These are phyloP conservation scores for Citrus sp. DNA, from an alignment of 345 rosid genomes.

Conservation along the genomic window DNA sequence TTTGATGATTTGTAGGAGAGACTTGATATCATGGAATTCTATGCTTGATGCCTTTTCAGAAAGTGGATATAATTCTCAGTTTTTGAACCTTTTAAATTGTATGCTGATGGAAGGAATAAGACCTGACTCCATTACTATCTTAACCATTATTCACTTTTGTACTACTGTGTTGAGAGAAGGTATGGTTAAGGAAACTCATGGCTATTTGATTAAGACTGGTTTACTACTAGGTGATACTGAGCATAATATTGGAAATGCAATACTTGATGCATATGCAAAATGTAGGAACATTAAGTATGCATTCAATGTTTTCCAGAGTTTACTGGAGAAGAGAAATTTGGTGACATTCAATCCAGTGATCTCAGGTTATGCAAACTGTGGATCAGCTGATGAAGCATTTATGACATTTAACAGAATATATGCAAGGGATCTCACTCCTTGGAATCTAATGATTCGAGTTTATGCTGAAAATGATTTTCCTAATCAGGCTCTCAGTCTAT, in stretches of 20 bases:
- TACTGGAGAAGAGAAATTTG: conserved; percentile 45
- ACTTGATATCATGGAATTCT: conserved; percentile 66
- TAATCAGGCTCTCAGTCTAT: conserved; percentile 49
- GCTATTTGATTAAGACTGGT: conserved; percentile 56
- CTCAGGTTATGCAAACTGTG: conserved; percentile 49
- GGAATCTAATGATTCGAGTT: conserved; percentile 79
- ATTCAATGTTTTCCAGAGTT: conserved; percentile 47
- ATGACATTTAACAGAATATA: conserved; percentile 43
- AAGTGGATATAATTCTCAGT: conserved; percentile 29
- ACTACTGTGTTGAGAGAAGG: conserved; percentile 21
- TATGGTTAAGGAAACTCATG: conserved; percentile 68
- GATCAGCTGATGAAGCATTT: conserved; percentile 49
- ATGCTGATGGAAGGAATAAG: conserved; percentile 47
- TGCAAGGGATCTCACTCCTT: conserved; percentile 58
- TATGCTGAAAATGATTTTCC: conserved; percentile 53
- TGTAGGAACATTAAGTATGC: conserved; percentile 58
- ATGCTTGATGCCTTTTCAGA: conserved; percentile 51
- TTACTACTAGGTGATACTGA: conserved; percentile 35
- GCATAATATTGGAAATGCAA: conserved; percentile 50
- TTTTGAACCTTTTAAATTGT: conserved; percentile 40
- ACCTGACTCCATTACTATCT: conserved; percentile 51
- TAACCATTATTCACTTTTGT: conserved; percentile 39
- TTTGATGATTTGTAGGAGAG: conserved; percentile 37
- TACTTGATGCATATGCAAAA: conserved; percentile 76
- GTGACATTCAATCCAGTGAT: conserved; percentile 62